These are phyloP conservation scores for Canavalia gladiata DNA, from an alignment of 306 rosid species.

Conservation along the genomic window DNA sequence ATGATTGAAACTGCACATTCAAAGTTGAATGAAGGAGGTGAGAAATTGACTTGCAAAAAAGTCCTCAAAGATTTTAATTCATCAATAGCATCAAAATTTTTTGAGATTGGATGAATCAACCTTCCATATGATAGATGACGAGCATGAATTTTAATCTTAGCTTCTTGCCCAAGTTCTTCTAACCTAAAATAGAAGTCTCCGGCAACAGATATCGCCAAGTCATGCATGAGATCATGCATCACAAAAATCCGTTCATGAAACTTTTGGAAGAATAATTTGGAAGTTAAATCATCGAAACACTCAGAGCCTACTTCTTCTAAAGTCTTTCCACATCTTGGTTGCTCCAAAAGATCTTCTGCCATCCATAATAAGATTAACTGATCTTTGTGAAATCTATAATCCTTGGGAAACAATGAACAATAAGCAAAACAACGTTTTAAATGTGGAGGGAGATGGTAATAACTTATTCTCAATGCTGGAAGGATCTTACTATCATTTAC, in stretches of 20 bases:
- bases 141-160: background rate
- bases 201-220: background rate
- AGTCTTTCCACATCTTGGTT: background rate
- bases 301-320: slow-evolving; percentile 30
- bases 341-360: slow-evolving; percentile 42
- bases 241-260: background rate
- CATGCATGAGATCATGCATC: slow-evolving; percentile 18
- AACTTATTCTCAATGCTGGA: slow-evolving; percentile 21
- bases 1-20: background rate
- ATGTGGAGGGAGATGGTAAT: slow-evolving; percentile 35
- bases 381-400: slow-evolving; percentile 2
- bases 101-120: background rate
- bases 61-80: slow-evolving; percentile 3
- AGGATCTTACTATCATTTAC: background rate
- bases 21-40: background rate
- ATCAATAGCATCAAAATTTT: background rate
- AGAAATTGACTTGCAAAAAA: slow-evolving; percentile 7
- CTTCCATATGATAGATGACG: slow-evolving; percentile 25
- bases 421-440: slow-evolving; percentile 43
- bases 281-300: slow-evolving; percentile 17
- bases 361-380: slow-evolving; percentile 38
- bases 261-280: slow-evolving; percentile 17
- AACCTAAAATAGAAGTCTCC: slow-evolving; percentile 10
- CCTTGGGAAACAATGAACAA: background rate
- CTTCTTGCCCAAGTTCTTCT: background rate